Evolutionary conservation across 2,329 filamentous ascomycete genomes (phyloP), one percentile per base, ranked within the genome.

Genomic region (Rhinocladiella mackenziei): DNA sequence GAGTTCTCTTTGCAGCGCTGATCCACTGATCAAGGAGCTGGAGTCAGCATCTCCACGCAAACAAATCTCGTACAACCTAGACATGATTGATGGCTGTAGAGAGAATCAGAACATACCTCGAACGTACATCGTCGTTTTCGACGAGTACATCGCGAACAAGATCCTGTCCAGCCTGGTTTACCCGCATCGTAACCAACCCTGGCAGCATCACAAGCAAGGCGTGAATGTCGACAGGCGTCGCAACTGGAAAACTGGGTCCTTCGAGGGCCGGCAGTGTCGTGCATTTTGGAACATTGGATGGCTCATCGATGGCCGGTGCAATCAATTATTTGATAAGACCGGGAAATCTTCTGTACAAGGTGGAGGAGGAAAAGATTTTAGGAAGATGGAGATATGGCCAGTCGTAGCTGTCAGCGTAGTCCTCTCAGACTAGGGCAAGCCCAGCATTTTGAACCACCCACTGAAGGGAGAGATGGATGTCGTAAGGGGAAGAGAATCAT

Each of bases 161-260:
- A 37, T 5, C 49, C 51, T 33, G 46, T 51, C 54, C 39, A 57
- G 48, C 33, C 49, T 39, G 46, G 45, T 23, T 50, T 37, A 35
- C 45, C 39, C 39, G 52, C 50, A 45, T 50, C 33, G 54, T 41
- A 20, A 6, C 47, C 42, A 15, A 39, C 32, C 15, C 47, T 32
- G 8, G 15, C 20, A 13, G 61, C 59, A 36, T 64, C 60, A 41
- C 61, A 63, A 8, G 56, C 55, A 29, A 62, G 59, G 2, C 60
- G 54, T 18, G 59, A 57, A n/a, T 53, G 54, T 22, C 61, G 61
- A 38, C 60, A 62, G 9, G 54, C 52, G 51, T 64, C 61, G 30
- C 61, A 64, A 41, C 61, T 64, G 10, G 61, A 64, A 39, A 61
- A 64, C 32, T 63, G 61, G 11, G 51, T 62, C 19, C 60, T 55